A percentile compares a stretch with the other conserved stretches of the same genome.
phyloP scores from a whole-genome alignment of 1,139 yeast species.

The Nakaseomyces sp. region DNA sequence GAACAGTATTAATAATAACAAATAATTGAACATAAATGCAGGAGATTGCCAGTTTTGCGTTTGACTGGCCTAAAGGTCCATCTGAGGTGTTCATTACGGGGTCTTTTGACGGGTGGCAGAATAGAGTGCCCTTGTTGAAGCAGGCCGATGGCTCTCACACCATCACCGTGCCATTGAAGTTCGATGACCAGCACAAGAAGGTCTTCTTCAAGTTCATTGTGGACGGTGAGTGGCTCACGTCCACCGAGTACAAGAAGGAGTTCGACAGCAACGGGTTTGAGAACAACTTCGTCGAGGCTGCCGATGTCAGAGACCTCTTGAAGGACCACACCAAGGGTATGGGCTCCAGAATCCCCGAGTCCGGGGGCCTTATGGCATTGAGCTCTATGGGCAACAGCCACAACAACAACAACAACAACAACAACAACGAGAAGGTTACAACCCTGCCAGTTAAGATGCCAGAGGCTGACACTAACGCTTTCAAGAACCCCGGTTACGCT shows the following conservation, averaged over 20 bases:
- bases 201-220: slow-evolving; percentile 63
- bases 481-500: slow-evolving; percentile 3
- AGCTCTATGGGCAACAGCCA: not conserved
- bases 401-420: not conserved
- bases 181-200: slow-evolving; percentile 33
- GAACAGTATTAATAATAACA: too few relatives aligned
- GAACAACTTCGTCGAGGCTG: slow-evolving; percentile 48
- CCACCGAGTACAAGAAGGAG: slow-evolving; percentile 38
- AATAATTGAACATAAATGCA: not conserved
- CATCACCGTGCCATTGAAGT: slow-evolving; percentile 46
- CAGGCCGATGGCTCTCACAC: slow-evolving; percentile 55
- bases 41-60: slow-evolving; percentile 14
- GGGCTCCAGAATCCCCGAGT: slow-evolving; percentile 48
- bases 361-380: slow-evolving; percentile 32
- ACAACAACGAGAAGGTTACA: slow-evolving; percentile 10
- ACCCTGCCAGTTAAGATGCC: slow-evolving; percentile 1
- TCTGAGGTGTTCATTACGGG: slow-evolving; percentile 66
- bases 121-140: slow-evolving; percentile 52
- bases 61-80: slow-evolving; percentile 66
- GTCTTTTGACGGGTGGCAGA: slow-evolving; percentile 67
- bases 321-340: slow-evolving; percentile 12
- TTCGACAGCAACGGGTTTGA: slow-evolving; percentile 47
- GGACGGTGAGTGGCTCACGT: slow-evolving; percentile 62
- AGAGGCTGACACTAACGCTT: slow-evolving; percentile 3
- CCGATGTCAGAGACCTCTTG: slow-evolving; percentile 21